These are phyloP conservation scores for Pittosporum tobira DNA, from an alignment of 129 eudicot genomes.

Conservation along the genomic window DNA sequence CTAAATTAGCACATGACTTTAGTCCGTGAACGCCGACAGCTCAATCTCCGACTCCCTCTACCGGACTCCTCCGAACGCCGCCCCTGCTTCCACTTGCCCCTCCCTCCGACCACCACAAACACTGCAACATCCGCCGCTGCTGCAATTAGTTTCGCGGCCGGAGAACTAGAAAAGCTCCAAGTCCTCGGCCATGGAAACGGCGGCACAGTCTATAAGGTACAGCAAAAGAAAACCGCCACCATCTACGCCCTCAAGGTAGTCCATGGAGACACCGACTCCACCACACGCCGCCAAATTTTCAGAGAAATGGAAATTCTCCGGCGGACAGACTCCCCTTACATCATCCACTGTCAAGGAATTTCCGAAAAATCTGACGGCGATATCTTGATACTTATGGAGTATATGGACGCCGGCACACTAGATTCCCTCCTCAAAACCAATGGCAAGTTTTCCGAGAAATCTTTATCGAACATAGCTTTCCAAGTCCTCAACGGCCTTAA, in stretches of 20 bases:
- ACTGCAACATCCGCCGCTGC: constrained; percentile 4
- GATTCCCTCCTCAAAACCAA: constrained; percentile 33
- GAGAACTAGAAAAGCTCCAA: constrained; percentile 42
- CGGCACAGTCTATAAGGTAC: constrained; percentile 84
- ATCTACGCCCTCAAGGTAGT: constrained; percentile 59
- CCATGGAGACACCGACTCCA: constrained; percentile 44
- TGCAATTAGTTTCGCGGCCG: constrained; percentile 9
- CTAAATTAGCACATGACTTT: constrained; percentile 43
- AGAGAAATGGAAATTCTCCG: constrained; percentile 66
- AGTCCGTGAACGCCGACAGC: constrained; percentile 70
- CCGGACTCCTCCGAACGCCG: constrained; percentile 45
- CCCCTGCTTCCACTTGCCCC: constrained; percentile 44
- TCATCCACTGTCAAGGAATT: constrained; percentile 57
- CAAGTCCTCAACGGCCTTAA: constrained; percentile 55
- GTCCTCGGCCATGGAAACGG: constrained; percentile 90
- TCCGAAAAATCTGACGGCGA: constrained; percentile 58
- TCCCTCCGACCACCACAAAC: constrained; percentile 36
- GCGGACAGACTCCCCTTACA: constrained; percentile 65
- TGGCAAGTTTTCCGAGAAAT: constrained; percentile 34
- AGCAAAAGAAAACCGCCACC: constrained; percentile 34
- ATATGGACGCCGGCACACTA: constrained; percentile 67
- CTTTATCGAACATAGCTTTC: constrained; percentile 38
- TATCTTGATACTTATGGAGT: constrained; percentile 59
- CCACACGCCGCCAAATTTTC: constrained; percentile 49
- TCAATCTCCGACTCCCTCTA: constrained; percentile 58